Base-by-base conservation (phyloP, 306 rosid species). In the Lathyrus aphaca region DNA sequence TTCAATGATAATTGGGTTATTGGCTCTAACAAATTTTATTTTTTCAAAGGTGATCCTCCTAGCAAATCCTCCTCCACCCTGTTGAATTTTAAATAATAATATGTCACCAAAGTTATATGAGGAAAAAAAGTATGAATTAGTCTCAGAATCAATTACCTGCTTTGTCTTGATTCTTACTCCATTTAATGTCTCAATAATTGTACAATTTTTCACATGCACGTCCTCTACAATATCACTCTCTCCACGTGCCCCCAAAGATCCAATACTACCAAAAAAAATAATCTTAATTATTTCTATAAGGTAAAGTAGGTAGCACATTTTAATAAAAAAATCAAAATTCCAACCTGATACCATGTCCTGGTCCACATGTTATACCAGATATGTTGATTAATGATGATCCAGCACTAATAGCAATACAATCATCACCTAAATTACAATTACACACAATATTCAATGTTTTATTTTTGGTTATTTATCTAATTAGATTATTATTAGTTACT, bases 111-210 rank as follows among this genome's bases (percentile, higher is more conserved):
- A 35, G 3, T 35, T 35, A 35, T 35, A 35, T 35, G 3, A 35
- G 39, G 0, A 35, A 6, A 35, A 32, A 35, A 32, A 32, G 38
- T 32, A 32, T 32, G 8, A 32, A 32, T 32, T 3, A 25, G 29
- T 25, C 29, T 25, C 29, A 3, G 39, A 7, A 35, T 1, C 84
- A 67, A 23, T 69, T 64, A 88, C 91, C 89, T 89, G 80, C 81
- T 82, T 79, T 58, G 92, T 86, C 81, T 89, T 89, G 68, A 89
- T 86, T 50, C 96, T 85, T 35, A 81, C 88, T 68, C 86, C 96
- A 61, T 83, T 75, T 63, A 75, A 54, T 4, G 96, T 86, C 62
- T 77, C 75, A 0, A 63, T 78, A 46, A 89, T 37, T 1, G 74
- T 80, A 55, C 92, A 86, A 43, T 87, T 76, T 4, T 15, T 14